Percentiles rank a stretch among this genome's conserved stretches.
phyloP scores from a whole-genome alignment of 2,329 filamentous ascomycete species.

The Sporothrix humicola region DNA sequence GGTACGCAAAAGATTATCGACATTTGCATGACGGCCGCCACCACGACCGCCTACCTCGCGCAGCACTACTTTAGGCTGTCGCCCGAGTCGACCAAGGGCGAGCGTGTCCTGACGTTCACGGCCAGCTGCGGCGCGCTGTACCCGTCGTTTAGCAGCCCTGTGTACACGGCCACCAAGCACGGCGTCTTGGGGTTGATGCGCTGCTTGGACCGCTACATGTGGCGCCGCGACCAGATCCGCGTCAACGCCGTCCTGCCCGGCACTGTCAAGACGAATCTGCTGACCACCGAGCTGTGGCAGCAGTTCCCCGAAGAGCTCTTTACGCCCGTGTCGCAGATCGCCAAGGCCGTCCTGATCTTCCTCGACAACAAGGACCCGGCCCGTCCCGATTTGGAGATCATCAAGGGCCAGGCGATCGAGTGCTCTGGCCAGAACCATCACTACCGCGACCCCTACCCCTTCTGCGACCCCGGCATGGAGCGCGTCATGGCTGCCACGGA shows the following conservation, averaged over 20 bases:
- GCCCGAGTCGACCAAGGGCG: slow-evolving; percentile 33
- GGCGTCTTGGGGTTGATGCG: slow-evolving; percentile 46
- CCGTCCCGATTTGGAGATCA: slow-evolving; percentile 16
- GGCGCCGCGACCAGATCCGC: slow-evolving; percentile 42
- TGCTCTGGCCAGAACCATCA: slow-evolving; percentile 28
- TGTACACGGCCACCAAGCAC: slow-evolving; percentile 46
- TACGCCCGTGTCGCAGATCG: slow-evolving; percentile 37
- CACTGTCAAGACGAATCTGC: slow-evolving; percentile 44
- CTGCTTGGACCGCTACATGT: slow-evolving; percentile 42
- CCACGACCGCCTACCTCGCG: slow-evolving; percentile 49
- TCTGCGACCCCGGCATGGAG: slow-evolving; percentile 30
- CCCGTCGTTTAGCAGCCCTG: slow-evolving; percentile 42
- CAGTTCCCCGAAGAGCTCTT: slow-evolving; percentile 43
- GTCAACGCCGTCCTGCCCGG: slow-evolving; percentile 45
- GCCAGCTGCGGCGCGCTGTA: slow-evolving; percentile 44
- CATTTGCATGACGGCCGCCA: slow-evolving; percentile 47
- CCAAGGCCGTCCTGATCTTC: slow-evolving; percentile 30
- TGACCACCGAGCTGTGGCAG: slow-evolving; percentile 42
- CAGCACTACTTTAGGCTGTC: slow-evolving; percentile 50
- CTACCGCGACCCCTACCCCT: slow-evolving; percentile 30
- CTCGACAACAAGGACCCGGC: slow-evolving; percentile 24
- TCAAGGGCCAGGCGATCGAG: slow-evolving; percentile 32
- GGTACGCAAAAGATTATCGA: slow-evolving; percentile 38
- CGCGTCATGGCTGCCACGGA: slow-evolving; percentile 30
- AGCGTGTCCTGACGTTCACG: slow-evolving; percentile 42